Evolutionary conservation across 2,329 filamentous ascomycete genomes (phyloP), one percentile per base, ranked within the genome.

Genomic region (Polychaeton citri): DNA sequence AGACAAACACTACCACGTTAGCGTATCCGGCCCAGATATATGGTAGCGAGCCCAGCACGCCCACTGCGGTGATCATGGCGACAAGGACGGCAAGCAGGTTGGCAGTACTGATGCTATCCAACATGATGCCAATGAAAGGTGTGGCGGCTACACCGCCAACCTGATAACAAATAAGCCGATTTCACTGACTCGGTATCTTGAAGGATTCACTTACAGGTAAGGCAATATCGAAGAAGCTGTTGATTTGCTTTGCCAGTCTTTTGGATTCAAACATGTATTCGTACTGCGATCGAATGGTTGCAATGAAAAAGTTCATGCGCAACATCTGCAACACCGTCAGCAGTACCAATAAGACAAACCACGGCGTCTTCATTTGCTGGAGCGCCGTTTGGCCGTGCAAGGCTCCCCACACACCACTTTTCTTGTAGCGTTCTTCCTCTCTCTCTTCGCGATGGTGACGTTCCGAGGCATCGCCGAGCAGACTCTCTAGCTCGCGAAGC

Each of bases 291-390:
- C 80, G 71, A 44, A 92, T 79, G 5, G 85, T 92, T 3, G 86
- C 83, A 39, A 93, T 83, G 56, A 93, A 92, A 63, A 85, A 93
- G 60, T 93, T 93, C 69, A 93, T 92, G 16, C 64, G 50, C 34
- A 54, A 46, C 51, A 55, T 55, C 35, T 53, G 49, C 20, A 54
- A 41, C 3, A 55, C 32, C 3, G 83, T 93, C 53, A 93, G 86
- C 16, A 85, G 60, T 3, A 82, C 81, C 49, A 93, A 81, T 21
- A 93, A 68, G 21, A 85, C 66, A 55, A 90, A 93, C 85, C 85
- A 93, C 0, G 79, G 79, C 2, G 79, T 82, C 8, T 64, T 59
- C 46, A 93, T 80, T 60, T 95, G 86, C 49, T 82, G 62, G 19
- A 67, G 52, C 0, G 82, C 80, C 0, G 79, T 72, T 45, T 69